phyloP scores from a whole-genome alignment of 768 basidiomycete genomes.

The Lyophyllum decastes region DNA sequence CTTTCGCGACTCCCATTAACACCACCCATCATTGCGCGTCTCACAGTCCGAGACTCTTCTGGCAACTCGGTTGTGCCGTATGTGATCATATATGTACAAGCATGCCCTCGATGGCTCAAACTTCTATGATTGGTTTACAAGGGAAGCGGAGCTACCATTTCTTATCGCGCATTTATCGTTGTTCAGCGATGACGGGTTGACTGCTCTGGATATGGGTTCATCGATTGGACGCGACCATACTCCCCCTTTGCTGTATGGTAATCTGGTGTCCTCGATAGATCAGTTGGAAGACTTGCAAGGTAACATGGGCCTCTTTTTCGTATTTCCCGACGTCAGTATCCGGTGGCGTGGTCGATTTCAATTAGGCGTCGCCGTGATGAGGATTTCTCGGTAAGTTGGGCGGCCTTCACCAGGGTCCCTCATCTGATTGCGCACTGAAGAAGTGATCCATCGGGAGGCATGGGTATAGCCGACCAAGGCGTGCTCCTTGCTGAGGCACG shows the following conservation, averaged over 20 bases:
- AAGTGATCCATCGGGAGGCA: constrained; percentile 50
- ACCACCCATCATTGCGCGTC: constrained; percentile 80
- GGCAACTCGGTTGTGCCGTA: constrained; percentile 80
- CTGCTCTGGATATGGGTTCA: constrained; percentile 64
- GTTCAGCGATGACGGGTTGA: constrained; percentile 66
- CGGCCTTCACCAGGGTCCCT: constrained; percentile 20
- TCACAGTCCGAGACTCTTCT: constrained; percentile 71
- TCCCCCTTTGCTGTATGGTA: constrained; percentile 77
- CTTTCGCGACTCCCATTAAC: constrained; percentile 82
- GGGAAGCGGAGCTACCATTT: constrained; percentile 86
- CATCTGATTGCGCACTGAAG: constrained; percentile 23
- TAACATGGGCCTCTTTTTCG: constrained; percentile 79
- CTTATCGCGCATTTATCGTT: constrained; percentile 83
- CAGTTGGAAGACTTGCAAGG: constrained; percentile 81
- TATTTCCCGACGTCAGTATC: constrained; percentile 91
- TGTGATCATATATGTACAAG: constrained; percentile 34
- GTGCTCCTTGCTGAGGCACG: constrained; percentile 69
- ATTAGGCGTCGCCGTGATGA: constrained; percentile 71
- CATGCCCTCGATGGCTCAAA: neutral
- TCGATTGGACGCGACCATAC: constrained; percentile 49
- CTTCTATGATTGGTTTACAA: constrained; percentile 32
- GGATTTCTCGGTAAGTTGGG: constrained; percentile 67
- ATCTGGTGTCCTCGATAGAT: constrained; percentile 80
- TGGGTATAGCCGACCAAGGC: constrained; percentile 58
- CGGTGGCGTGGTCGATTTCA: constrained; percentile 76